Conservation (phyloP, 441 rosid genomes). For the Erysimum pusillum region DNA sequence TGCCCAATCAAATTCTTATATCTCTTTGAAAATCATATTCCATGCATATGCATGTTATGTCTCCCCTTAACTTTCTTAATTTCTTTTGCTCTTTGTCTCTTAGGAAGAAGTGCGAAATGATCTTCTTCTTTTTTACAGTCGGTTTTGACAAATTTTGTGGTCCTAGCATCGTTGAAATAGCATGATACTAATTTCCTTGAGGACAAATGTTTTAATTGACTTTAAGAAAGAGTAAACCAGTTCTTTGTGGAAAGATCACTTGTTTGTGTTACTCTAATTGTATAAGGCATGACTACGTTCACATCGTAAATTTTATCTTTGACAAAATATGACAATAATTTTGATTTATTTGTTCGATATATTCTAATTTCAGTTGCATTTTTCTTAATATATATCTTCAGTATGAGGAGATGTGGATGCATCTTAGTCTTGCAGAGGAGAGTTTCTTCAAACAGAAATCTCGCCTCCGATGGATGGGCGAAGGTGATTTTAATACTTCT, state of each 20-base stretch:
- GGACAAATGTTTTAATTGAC: constrained; percentile 30
- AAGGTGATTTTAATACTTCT: too few species aligned
- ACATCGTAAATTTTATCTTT: neutral
- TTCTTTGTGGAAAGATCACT: neutral
- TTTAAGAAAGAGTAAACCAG: constrained; percentile 24
- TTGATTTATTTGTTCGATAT: neutral
- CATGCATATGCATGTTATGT: neutral
- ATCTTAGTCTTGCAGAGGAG: too few species aligned
- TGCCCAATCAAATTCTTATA: constrained; percentile 32
- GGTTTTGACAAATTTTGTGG: constrained; percentile 26
- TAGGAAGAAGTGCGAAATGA: too few species aligned
- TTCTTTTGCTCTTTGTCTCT: too few species aligned
- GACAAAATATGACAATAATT: neutral
- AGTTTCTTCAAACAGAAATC: too few species aligned
- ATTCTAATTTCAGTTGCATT: neutral
- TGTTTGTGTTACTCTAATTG: neutral
- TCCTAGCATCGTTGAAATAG: neutral
- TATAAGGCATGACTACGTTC: constrained; percentile 9
- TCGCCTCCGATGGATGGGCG: too few species aligned
- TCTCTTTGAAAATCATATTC: neutral
- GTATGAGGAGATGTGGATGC: too few species aligned
- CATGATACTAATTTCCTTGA: neutral
- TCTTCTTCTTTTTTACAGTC: neutral
- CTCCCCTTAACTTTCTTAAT: too few species aligned
- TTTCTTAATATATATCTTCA: neutral